phyloP scores from a whole-genome alignment of 371 early-diverging fungal species.

The Rhizopus sp. region DNA sequence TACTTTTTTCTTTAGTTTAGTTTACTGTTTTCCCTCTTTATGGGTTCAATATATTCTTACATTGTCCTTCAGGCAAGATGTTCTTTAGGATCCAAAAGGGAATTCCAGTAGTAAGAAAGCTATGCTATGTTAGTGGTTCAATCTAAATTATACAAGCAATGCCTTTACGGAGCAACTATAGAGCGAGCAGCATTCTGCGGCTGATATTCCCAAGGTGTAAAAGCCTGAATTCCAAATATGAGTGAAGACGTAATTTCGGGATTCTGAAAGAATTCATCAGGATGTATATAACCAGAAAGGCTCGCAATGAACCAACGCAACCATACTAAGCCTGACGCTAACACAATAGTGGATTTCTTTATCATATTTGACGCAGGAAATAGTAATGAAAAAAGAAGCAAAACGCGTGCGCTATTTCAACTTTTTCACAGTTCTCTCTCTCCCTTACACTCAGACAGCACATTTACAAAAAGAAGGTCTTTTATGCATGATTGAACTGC shows the following conservation, averaged over 20 bases:
- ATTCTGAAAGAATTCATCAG: slow-evolving; percentile 83
- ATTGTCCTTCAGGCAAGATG: slow-evolving; percentile 11
- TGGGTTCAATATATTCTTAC: slow-evolving; percentile 8
- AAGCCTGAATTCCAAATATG: slow-evolving; percentile 49
- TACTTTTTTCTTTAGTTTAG: slow-evolving; percentile 11
- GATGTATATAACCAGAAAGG: slow-evolving; percentile 75
- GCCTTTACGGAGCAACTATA: slow-evolving; percentile 62
- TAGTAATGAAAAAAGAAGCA: not conserved
- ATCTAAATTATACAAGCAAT: not conserved
- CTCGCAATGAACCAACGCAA: slow-evolving; percentile 34
- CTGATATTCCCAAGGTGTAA: slow-evolving; percentile 78
- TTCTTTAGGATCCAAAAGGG: slow-evolving; percentile 39
- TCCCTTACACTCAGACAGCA: too few species aligned
- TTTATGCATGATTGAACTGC: too few species aligned
- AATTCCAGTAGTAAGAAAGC: slow-evolving; percentile 49
- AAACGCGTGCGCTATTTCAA: not conserved
- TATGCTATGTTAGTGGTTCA: slow-evolving; percentile 3
- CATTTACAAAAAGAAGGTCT: too few species aligned
- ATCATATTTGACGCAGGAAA: slow-evolving; percentile 8
- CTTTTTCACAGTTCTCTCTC: not conserved
- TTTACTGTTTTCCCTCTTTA: not conserved
- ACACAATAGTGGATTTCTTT: slow-evolving; percentile 6
- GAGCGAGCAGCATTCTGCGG: slow-evolving; percentile 63
- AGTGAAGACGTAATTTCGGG: slow-evolving; percentile 70
- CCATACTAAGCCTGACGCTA: slow-evolving; percentile 22